Evolutionary conservation across 1,284 basidiomycete species (phyloP), one percentile per base, ranked within the genome.

Genomic region (Malassezia restricta): DNA sequence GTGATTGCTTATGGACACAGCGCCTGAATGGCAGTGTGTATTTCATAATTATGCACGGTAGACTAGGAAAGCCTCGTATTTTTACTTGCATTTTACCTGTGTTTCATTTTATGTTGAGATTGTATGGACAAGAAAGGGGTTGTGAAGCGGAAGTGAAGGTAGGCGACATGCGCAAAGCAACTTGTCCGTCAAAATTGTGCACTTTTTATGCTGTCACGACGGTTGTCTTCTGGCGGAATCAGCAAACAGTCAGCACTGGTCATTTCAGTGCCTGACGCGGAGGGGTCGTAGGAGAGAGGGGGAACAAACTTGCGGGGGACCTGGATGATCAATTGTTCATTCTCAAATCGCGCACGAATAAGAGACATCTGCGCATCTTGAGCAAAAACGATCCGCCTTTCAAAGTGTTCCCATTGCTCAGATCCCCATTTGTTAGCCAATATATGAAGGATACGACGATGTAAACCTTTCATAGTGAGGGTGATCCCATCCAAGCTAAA

Each of bases 401-500:
- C 68, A 51, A 71, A 66, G 41, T 63, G 62, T 3, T 64, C 68
- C 17, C 57, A 58, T 2, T 50, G 47, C 7, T 62, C 65, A 2
- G 57, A 48, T 29, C 62, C 62, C 57, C 59, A 69, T 51, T 61
- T 65, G 59, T 66, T 68, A 2, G 68, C 68, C 1, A 68, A 59
- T 40, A 71, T 62, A 42, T 68, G 61, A 41, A 71, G 47, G 9
- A 66, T 70, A 28, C 63, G 61, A n/a, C 65, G 58, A 17, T 63
- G 54, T 41, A 61, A 57, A 8, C 61, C 64, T 47, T 71, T 69
- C 33, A 64, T 67, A 0, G 63, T 62, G 8, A 71, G 52, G 15
- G 66, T 70, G 42, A 71, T 64, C 38, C 61, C 61, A 31, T 69
- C 65, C 5, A 69, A 49, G 31, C 53, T 52, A 37, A 71, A 70